Base-by-base conservation (phyloP, 495 filamentous ascomycete genomes). In the Xylaria cubensis region DNA sequence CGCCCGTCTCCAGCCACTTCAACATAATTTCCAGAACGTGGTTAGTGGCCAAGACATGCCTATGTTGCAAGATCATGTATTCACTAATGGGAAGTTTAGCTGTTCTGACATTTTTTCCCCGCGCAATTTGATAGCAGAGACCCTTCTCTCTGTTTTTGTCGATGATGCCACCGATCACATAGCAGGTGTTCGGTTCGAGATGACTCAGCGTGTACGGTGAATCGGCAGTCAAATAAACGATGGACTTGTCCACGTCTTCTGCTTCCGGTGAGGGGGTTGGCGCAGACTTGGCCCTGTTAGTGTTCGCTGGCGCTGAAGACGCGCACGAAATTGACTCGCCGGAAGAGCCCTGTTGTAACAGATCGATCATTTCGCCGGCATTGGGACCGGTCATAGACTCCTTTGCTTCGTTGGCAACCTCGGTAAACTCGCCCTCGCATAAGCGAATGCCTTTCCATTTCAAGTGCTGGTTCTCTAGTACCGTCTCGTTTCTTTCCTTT, bases 11-110 rank as follows among this genome's bases (percentile, higher is more conserved):
- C 67, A 99, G 75, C 93, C 96, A 99, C 71, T 90, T 89, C 39
- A 96, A 78, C 93, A 99, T 97, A 72, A 99, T 98, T 80, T 98
- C 96, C 53, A 92, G 86, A 0, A 99, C 96, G 77, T 99, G 96
- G 76, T 98, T 98, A 15, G 94, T 97, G 7, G 94, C 89, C 55
- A 99, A 81, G 3, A 99, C 92, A 69, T 89, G 88, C 17, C 96
- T 89, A 70, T 90, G 93, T 36, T 89, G 82, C 94, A 99, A 97
- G 65, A 92, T 85, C 85, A 99, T 91, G 74, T 92, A 98, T 21
- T 98, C 89, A 2, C 94, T 92, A 76, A 99, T 98, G 0, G 96
- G 96, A 29, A 99, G 79, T 79, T 93, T 95, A 0, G 95, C 96
- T 0, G 95, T 98, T 51, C 90, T 90, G 69, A 98, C 88, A 0